Evolutionary conservation across 1,284 basidiomycete genomes (phyloP), one percentile per base, ranked within the genome.

Genomic region (Boletus sp.): DNA sequence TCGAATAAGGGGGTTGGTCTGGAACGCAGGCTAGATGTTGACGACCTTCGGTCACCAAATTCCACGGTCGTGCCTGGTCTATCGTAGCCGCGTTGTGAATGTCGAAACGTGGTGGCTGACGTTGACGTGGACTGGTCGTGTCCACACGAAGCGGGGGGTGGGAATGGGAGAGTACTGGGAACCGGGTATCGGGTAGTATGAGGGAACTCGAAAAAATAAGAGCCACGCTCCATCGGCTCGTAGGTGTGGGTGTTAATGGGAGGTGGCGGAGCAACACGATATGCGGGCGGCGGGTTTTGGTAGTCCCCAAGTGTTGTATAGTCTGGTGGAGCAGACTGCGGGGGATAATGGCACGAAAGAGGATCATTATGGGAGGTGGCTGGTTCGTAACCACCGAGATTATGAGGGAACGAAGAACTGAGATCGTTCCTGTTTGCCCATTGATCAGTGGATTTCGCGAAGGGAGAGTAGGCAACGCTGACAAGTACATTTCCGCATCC

Each of bases 401-500:
- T 48, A 16, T 62, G 58, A n/a, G 64, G 64, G 4, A 65, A 46
- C 29, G 64, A 65, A 48, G 58, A 49, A 22, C 51, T 46, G 25
- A 65, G 56, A 14, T 69, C 58, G 9, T 56, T 62, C 39, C 64
- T 66, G 33, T 40, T 23, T 2, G 7, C 13, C 12, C 8, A 27
- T 40, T 8, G 33, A 37, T 61, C 14, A 62, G 52, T 23, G n/a
- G 19, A 34, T 4, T 8, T 29, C 23, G 26, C 14, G 8, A 20
- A 38, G 14, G 37, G 26, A 33, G 14, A 20, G 43, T 13, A 29
- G 25, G 29, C 7, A 27, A 41, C 9, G 64, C 78, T 67, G 49
- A 80, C 78, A 80, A 43, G 48, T 74, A 61, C 22, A 64, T 56
- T 20, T 68, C 57, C n/a, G 71, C 71, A 39, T 62, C 67, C 34